Conservation (phyloP, 495 filamentous ascomycete species). For the Penicillium robsamsonii region DNA sequence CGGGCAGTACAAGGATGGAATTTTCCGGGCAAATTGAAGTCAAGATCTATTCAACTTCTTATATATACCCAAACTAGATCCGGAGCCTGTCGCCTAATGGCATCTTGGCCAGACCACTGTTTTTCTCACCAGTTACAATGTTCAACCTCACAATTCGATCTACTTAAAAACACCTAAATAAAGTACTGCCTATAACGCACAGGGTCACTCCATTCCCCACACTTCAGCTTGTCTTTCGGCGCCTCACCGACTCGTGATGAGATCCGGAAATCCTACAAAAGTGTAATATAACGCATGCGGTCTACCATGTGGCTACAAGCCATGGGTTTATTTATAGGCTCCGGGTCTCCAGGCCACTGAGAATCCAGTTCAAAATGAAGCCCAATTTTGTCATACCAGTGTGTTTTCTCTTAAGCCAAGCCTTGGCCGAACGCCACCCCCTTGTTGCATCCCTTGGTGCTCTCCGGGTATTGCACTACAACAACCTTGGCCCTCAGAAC, state of each 20-base stretch:
- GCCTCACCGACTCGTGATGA: too few relatives aligned
- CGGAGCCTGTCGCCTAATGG: too few relatives aligned
- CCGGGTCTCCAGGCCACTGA: not conserved
- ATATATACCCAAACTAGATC: not conserved
- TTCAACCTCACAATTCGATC: too few relatives aligned
- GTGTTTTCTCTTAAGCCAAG: not conserved
- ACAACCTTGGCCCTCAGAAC: conserved; percentile 31
- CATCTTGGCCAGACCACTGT: too few relatives aligned
- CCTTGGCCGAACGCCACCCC: not conserved
- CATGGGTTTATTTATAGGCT: not conserved
- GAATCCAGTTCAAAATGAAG: not conserved
- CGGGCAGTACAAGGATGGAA: not conserved
- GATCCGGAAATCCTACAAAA: not conserved
- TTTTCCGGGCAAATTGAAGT: too few relatives aligned
- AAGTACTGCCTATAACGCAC: too few relatives aligned
- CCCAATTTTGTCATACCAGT: not conserved
- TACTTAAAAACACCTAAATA: too few relatives aligned
- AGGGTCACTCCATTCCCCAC: too few relatives aligned
- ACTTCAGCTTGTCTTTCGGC: too few relatives aligned
- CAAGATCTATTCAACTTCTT: not conserved
- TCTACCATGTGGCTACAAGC: not conserved
- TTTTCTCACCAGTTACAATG: too few relatives aligned
- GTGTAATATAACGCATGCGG: not conserved
- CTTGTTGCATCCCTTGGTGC: conserved; percentile 16
- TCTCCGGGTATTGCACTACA: conserved; percentile 30